phyloP scores from a whole-genome alignment of 192 early-diverging fungal genomes.

The Chytriomyces confervae region DNA sequence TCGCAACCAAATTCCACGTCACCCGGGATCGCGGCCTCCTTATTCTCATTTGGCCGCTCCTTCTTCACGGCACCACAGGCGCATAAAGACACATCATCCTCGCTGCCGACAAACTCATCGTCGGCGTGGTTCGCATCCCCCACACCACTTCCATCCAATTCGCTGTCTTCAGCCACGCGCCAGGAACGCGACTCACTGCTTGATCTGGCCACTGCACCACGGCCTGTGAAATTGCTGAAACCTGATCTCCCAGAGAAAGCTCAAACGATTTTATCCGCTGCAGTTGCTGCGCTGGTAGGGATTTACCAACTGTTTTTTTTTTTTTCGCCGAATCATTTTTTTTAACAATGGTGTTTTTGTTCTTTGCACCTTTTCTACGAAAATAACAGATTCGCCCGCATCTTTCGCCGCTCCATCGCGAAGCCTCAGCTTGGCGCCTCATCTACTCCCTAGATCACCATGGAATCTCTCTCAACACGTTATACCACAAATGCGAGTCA shows the following conservation, averaged over 20 bases:
- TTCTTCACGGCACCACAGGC: constrained; percentile 3
- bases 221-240: constrained; percentile 1
- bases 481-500: constrained; percentile 58
- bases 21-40: neutral
- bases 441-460: constrained; percentile 94
- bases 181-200: constrained; percentile 17
- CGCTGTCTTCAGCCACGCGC: neutral
- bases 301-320: neutral
- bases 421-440: constrained; percentile 79
- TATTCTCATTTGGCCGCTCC: constrained; percentile 14
- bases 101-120: neutral
- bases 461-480: constrained; percentile 85
- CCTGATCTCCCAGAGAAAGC: neutral
- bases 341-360: neutral
- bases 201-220: neutral
- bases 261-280: neutral
- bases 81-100: neutral
- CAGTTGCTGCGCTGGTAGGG: constrained; percentile 1
- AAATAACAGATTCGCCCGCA: constrained; percentile 69
- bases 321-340: neutral
- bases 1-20: neutral
- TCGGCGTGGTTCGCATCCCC: neutral
- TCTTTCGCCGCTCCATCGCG: constrained; percentile 78
- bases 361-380: neutral
- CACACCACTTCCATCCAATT: neutral